Evolutionary conservation across 169 alveolate genomes (phyloP).

Genomic region (Cryptosporidium ryanae): DNA sequence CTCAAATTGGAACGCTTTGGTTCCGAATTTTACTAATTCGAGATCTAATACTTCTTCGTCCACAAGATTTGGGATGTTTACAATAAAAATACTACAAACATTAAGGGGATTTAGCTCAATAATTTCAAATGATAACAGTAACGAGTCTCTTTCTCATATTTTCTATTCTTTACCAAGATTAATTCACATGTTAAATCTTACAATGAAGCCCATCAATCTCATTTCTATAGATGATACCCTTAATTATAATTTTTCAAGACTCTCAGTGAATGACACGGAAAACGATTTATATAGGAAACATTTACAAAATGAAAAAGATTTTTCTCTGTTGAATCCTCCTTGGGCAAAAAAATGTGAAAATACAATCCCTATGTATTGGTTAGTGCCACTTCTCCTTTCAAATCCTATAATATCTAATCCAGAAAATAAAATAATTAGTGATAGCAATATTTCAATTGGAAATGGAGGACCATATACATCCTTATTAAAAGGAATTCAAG

Average conservation of each 20-base stretch:
- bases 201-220: constrained; percentile 40
- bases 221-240: constrained; percentile 17
- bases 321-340: not conserved
- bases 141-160: constrained; percentile 2
- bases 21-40: constrained; percentile 5
- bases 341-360: constrained; percentile 4
- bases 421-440: constrained; percentile 10
- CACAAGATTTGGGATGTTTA: constrained; percentile 28
- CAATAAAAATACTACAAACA: constrained; percentile 33
- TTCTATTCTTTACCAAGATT: constrained; percentile 47
- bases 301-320: not conserved
- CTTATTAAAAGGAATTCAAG: constrained; percentile 38
- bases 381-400: constrained; percentile 47
- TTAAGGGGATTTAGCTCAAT: constrained; percentile 35
- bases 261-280: not conserved
- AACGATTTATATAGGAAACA: not conserved
- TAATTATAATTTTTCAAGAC: constrained; percentile 15
- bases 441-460: not conserved
- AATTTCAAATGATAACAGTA: constrained; percentile 1
- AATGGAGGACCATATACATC: constrained; percentile 16
- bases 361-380: constrained; percentile 57
- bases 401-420: not conserved
- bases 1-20: constrained; percentile 16
- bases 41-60: not conserved
- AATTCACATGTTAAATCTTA: not conserved